Conservation (phyloP, 2,329 filamentous ascomycete genomes). For the Tolypocladium paradoxum region DNA sequence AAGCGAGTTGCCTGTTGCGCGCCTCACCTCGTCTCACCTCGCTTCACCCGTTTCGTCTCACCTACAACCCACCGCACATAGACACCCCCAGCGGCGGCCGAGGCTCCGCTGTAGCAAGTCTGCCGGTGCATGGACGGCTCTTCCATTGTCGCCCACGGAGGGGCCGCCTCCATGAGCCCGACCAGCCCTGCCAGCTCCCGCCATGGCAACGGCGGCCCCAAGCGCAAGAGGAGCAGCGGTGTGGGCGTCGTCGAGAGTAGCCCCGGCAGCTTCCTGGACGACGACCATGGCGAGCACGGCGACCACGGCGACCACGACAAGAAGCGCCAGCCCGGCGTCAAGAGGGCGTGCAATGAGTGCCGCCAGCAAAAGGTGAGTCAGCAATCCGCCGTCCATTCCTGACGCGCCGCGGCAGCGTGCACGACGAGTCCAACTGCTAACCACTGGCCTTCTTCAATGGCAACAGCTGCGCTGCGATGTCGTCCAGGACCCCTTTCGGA, state of each 20-base stretch:
- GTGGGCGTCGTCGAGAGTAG: slow-evolving; percentile 46
- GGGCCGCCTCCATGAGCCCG: slow-evolving; percentile 40
- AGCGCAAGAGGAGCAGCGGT: slow-evolving; percentile 49
- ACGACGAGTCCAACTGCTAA: neutral
- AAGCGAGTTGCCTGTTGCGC: neutral
- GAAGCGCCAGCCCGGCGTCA: slow-evolving; percentile 57
- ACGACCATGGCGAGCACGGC: slow-evolving; percentile 41
- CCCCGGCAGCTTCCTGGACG: slow-evolving; percentile 40
- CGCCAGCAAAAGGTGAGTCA: slow-evolving; percentile 68
- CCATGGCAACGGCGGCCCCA: slow-evolving; percentile 36
- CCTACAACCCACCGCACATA: neutral
- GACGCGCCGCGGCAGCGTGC: neutral
- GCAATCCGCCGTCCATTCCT: slow-evolving; percentile 10
- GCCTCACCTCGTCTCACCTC: slow-evolving; percentile 1
- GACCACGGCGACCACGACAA: slow-evolving; percentile 44
- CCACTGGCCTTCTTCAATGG: neutral
- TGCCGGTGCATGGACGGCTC: slow-evolving; percentile 36
- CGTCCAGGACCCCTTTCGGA: slow-evolving; percentile 66
- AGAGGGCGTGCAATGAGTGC: slow-evolving; percentile 77
- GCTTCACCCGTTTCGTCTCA: neutral
- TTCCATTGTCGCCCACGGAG: slow-evolving; percentile 32
- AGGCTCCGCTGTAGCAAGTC: slow-evolving; percentile 6
- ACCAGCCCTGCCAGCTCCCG: slow-evolving; percentile 45
- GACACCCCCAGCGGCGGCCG: slow-evolving; percentile 5
- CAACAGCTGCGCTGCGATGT: slow-evolving; percentile 71